A percentile compares a stretch with the other conserved stretches of the same genome.
Conservation (phyloP, 345 rosid species). For the Limnanthes douglasii region DNA sequence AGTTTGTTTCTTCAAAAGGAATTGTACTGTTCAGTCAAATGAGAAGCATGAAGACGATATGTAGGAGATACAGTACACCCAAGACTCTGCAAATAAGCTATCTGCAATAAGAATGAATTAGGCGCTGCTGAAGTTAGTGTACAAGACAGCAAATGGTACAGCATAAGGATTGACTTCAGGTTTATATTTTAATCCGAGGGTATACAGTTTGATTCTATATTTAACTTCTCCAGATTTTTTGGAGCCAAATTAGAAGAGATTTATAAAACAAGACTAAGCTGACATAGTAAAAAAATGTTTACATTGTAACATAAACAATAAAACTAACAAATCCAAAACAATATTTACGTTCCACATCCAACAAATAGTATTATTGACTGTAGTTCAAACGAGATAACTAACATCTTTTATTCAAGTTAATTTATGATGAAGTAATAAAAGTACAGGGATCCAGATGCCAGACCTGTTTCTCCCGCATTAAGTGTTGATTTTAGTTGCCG, state of each 20-base stretch:
- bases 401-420: too few relatives aligned
- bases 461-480: slow-evolving; percentile 86
- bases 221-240: not conserved
- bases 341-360: too few relatives aligned
- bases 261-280: not conserved
- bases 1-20: too few relatives aligned
- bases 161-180: not conserved
- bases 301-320: too few relatives aligned
- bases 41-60: slow-evolving; percentile 88
- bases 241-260: not conserved
- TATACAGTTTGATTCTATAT: not conserved
- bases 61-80: slow-evolving; percentile 74
- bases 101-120: slow-evolving; percentile 20
- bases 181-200: not conserved
- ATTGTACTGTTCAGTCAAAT: slow-evolving; percentile 81
- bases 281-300: not conserved
- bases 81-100: slow-evolving; percentile 54
- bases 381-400: not conserved
- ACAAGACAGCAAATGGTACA: too few relatives aligned
- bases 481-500: too few relatives aligned
- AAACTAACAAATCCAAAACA: too few relatives aligned
- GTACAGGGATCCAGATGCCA: too few relatives aligned
- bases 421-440: too few relatives aligned
- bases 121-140: too few relatives aligned
- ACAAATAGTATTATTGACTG: not conserved